phyloP scores from a whole-genome alignment of 202 grass and related monocot genomes.

The Brachypodium distachyon region DNA sequence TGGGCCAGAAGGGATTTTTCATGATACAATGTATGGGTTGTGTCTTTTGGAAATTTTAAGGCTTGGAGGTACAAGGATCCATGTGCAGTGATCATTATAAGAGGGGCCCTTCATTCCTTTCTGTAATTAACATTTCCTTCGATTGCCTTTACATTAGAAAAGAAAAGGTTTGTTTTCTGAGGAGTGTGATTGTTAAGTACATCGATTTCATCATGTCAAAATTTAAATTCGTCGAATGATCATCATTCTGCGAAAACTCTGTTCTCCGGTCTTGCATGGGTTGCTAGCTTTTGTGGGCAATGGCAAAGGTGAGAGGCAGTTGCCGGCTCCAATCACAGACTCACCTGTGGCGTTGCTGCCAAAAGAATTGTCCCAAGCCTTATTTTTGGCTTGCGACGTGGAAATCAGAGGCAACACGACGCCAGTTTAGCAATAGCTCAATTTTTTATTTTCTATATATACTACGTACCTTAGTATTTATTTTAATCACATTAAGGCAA shows the following conservation, averaged over 20 bases:
- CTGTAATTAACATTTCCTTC: background rate
- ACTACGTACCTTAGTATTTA: too few relatives aligned
- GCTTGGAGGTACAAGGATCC: slow-evolving; percentile 30
- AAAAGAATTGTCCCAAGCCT: too few relatives aligned
- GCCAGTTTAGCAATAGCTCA: too few relatives aligned
- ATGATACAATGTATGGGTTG: background rate
- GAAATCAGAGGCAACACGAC: too few relatives aligned
- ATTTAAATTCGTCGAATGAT: background rate
- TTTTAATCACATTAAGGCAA: too few relatives aligned
- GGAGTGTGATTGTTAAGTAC: background rate
- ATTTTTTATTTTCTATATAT: too few relatives aligned
- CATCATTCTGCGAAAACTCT: background rate
- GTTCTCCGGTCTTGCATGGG: too few relatives aligned
- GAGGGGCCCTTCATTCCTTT: background rate
- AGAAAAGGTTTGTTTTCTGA: background rate
- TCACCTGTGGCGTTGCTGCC: too few relatives aligned
- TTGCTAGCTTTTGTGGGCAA: too few relatives aligned
- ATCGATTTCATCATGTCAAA: background rate
- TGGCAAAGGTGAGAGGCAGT: too few relatives aligned
- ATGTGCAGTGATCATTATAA: slow-evolving; percentile 45
- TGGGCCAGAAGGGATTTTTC: slow-evolving; percentile 21
- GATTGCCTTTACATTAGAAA: background rate
- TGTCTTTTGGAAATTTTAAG: slow-evolving; percentile 32
- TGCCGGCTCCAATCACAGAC: too few relatives aligned
- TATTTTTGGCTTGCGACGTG: too few relatives aligned